Conservation (phyloP, 2,329 filamentous ascomycete genomes). For the Cladosporium oxysporum region DNA sequence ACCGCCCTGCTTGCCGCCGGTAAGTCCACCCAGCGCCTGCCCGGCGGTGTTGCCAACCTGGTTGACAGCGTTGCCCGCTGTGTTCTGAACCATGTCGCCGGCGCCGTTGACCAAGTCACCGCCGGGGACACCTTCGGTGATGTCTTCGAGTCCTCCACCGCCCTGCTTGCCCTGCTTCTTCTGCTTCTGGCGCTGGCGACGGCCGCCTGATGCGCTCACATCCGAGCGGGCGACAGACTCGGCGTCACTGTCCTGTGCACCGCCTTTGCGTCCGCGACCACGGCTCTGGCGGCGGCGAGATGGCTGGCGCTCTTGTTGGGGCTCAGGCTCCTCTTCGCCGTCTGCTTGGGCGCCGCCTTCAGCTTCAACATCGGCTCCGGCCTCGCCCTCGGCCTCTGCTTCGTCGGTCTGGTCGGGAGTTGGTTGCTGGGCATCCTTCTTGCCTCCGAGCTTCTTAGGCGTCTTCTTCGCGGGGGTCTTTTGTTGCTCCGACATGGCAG, state of each 20-base stretch:
- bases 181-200: constrained; percentile 57
- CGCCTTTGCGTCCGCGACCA: constrained; percentile 49
- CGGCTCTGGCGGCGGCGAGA: constrained; percentile 51
- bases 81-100: constrained; percentile 58
- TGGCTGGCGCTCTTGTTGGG: constrained; percentile 44
- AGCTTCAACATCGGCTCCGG: constrained; percentile 44
- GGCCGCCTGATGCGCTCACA: constrained; percentile 55
- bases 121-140: constrained; percentile 56
- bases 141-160: constrained; percentile 51
- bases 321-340: constrained; percentile 42
- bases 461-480: constrained; percentile 42
- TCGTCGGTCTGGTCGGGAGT: constrained; percentile 47
- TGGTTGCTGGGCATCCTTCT: constrained; percentile 47
- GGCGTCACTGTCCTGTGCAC: constrained; percentile 48
- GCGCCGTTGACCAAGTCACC: constrained; percentile 56
- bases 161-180: constrained; percentile 49
- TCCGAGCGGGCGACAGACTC: constrained; percentile 58
- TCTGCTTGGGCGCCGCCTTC: constrained; percentile 44
- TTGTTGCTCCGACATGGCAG: constrained; percentile 12
- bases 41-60: constrained; percentile 48
- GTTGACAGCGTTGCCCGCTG: constrained; percentile 50
- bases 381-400: constrained; percentile 38
- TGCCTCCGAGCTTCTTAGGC: constrained; percentile 52
- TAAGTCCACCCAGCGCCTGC: constrained; percentile 51
- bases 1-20: constrained; percentile 43